A percentile compares a stretch with the other conserved stretches of the same genome.
phyloP scores from a whole-genome alignment of 2,329 filamentous ascomycete species.

The Xylariaceae sp. region DNA sequence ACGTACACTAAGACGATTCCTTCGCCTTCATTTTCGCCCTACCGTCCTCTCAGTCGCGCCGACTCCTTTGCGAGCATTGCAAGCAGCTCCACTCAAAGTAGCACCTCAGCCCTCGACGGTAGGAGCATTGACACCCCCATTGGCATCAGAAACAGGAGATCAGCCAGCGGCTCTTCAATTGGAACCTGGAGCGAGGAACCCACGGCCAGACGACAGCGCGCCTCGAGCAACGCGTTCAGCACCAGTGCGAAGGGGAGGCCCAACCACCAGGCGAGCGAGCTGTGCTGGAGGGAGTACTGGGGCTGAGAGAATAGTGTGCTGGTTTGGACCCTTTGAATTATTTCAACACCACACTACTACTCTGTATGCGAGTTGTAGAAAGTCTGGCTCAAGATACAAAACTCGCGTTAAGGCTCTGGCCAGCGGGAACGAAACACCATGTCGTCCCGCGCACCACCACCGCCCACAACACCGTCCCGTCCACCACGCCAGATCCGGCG shows the following conservation, averaged over 20 bases:
- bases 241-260: neutral
- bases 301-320: conserved; percentile 7
- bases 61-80: conserved; percentile 23
- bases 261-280: conserved; percentile 22
- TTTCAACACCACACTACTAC: no score
- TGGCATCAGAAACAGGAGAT: neutral
- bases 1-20: neutral
- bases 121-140: conserved; percentile 13
- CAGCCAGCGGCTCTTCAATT: neutral
- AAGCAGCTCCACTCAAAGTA: no score
- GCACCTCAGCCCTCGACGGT: neutral
- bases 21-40: neutral
- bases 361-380: no score
- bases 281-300: conserved; percentile 34
- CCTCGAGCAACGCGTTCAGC: neutral
- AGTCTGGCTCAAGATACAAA: no score
- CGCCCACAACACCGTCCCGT: neutral
- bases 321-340: neutral
- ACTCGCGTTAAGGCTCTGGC: no score
- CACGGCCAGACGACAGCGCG: neutral
- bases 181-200: conserved; percentile 5
- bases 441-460: neutral
- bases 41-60: conserved; percentile 15
- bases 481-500: neutral
- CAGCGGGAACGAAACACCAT: neutral